Evolutionary conservation across 192 early-diverging fungal genomes (phyloP), one percentile per base, ranked within the genome.

Genomic region (Funneliformis mosseae): DNA sequence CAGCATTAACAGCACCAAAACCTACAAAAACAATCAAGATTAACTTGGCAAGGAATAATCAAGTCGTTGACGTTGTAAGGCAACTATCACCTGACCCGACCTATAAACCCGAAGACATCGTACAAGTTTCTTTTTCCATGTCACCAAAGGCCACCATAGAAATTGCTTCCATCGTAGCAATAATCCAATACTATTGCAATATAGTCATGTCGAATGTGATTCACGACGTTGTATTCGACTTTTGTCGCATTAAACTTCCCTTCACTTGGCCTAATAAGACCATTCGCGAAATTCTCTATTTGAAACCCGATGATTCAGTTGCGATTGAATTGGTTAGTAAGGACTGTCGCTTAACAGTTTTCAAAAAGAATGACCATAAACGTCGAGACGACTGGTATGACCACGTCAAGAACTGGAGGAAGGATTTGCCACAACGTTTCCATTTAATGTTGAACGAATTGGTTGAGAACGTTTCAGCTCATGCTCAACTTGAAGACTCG

Each of bases 371-470:
- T 43, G 50, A 79, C 60, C 67, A 39, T 55, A 62, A 23, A 39
- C 16, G 45, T 23, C 28, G 78, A 21, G 78, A 79, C 39, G 68
- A 72, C 8, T 79, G 78, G 78, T 79, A 79, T 60, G 78, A 79
- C 4, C 25, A 48, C 10, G 14, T 79, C 21, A 79, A 79, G 21
- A 69, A 79, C 41, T 79, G 78, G 78, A 48, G 55, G 41, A 48
- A 48, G 12, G 66, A 79, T 71, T 25, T 79, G 28, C 78, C 78
- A 33, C 2, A 33, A 4, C 38, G 68, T 28, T 79, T 79, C n/a
- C 78, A 79, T 55, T 45, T 79, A 14, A 70, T 79, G 78, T 79
- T 79, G 23, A 79, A 71, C 16, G 78, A 79, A 79, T 61, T 79
- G 2, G 78, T 79, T 9, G 78, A 79, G 42, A 79, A 79, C 71